Evolutionary conservation across 179 eudicot genomes (phyloP).

Genomic region (Actinidia arguta): DNA sequence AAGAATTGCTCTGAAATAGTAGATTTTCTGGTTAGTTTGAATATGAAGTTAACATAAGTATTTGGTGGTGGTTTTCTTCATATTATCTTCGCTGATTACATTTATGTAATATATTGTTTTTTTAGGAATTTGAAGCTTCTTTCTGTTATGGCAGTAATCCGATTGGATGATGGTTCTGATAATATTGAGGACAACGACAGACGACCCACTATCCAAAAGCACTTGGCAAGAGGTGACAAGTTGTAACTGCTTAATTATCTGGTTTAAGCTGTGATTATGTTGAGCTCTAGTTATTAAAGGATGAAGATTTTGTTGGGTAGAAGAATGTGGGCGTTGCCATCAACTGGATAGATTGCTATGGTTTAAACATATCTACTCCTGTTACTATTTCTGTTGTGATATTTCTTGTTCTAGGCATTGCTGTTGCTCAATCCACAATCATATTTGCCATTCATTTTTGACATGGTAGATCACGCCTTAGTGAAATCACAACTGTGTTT

Average conservation of each 20-base stretch:
- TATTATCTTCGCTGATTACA: too few relatives aligned
- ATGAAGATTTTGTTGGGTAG: neutral
- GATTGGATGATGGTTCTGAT: slow-evolving; percentile 81
- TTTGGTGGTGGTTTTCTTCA: too few relatives aligned
- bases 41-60: too few relatives aligned
- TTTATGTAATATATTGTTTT: neutral
- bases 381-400: neutral
- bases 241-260: slow-evolving; percentile 9
- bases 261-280: slow-evolving; percentile 8
- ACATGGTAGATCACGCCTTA: neutral
- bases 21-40: too few relatives aligned
- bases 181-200: slow-evolving; percentile 59
- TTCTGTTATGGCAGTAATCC: slow-evolving; percentile 84
- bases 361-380: neutral
- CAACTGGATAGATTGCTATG: neutral
- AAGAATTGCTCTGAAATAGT: too few relatives aligned
- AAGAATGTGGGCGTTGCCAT: neutral
- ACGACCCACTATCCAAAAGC: slow-evolving; percentile 93
- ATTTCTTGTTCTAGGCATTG: neutral
- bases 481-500: neutral
- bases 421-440: too few relatives aligned
- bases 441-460: too few relatives aligned
- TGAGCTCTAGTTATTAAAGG: neutral
- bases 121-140: slow-evolving; percentile 64
- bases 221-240: slow-evolving; percentile 86